Evolutionary conservation across 257 asterid species (phyloP).

Genomic region (Rehmannia glutinosa): DNA sequence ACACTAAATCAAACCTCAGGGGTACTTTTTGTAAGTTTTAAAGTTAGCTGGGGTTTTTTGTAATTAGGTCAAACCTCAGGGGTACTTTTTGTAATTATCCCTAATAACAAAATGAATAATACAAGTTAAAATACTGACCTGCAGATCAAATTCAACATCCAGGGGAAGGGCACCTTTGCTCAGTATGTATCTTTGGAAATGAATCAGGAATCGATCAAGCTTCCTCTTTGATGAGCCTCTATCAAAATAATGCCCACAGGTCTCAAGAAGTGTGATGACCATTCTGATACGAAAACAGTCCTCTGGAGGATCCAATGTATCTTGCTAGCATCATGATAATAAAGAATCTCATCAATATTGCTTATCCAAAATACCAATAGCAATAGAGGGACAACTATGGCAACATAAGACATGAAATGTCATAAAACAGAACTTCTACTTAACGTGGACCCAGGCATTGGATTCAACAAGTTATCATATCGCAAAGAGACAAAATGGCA

Average conservation of each 20-base stretch:
- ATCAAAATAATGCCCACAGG: conserved; percentile 98
- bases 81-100: no score
- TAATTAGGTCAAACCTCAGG: no score
- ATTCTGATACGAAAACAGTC: conserved; percentile 95
- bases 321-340: conserved; percentile 62
- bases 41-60: no score
- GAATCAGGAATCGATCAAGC: conserved; percentile 90
- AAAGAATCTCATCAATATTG: conserved; percentile 22
- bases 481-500: neutral
- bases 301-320: conserved; percentile 88
- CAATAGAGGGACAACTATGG: neutral
- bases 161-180: conserved; percentile 82
- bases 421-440: neutral
- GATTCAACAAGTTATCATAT: neutral
- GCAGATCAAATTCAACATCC: conserved; percentile 97
- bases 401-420: neutral
- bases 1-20: no score
- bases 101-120: no score
- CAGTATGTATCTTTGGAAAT: conserved; percentile 90
- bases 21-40: no score
- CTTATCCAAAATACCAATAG: neutral
- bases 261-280: conserved; percentile 90
- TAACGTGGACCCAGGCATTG: conserved; percentile 11
- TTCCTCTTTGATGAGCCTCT: conserved; percentile 97
- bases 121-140: conserved; percentile 50